Evolutionary conservation across 345 rosid genomes (phyloP), one percentile per base, ranked within the genome.

Genomic region (Salix purpurea): DNA sequence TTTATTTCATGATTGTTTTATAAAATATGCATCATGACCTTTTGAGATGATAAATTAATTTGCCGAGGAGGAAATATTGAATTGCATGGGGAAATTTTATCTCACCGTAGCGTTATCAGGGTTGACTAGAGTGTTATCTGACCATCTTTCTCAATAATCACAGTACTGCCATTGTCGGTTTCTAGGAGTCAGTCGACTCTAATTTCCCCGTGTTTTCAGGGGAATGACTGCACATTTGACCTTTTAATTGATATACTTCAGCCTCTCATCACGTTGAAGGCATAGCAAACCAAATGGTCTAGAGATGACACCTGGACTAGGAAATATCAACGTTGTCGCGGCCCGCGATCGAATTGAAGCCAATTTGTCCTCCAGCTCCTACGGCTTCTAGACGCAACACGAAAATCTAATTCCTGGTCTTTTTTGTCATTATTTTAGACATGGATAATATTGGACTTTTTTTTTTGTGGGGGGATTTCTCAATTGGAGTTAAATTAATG

Each of bases 181-280:
- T 1, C 7, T 6, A 32, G 60, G 18, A 44, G 2, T 21, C 61
- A 56, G 60, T 19, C 23, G 60, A 8, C 24, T 67, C 3, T 13
- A 39, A 23, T 15, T 39, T 50, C 23, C 23, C 32, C 14, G 42
- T 54, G 46, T 21, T 40, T 32, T 60, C 7, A 24, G 7, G 30
- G 77, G 52, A 62, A 76, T 56, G 78, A 61, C 71, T 18, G 74
- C 58, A 18, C 10, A 2, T 14, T 69, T 60, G 7, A 46, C 37
- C 60, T 16, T 30, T 34, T 11, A 1, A 19, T 68, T 62, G 56
- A n/a, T 21, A 39, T 61, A 3, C 12, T n/a, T 10, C 28, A 6
- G 14, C n/a, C 44, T 21, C 9, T 37, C 8, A 6, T 67, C 26
- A 10, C 70, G 12, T 21, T 3, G 6, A 3, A 21, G 40, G 46